Percentiles rank a stretch among this genome's conserved stretches.
These are phyloP conservation scores for Choanephora cucurbitarum DNA, from an alignment of 371 early-diverging fungal genomes.

Conservation along the genomic window DNA sequence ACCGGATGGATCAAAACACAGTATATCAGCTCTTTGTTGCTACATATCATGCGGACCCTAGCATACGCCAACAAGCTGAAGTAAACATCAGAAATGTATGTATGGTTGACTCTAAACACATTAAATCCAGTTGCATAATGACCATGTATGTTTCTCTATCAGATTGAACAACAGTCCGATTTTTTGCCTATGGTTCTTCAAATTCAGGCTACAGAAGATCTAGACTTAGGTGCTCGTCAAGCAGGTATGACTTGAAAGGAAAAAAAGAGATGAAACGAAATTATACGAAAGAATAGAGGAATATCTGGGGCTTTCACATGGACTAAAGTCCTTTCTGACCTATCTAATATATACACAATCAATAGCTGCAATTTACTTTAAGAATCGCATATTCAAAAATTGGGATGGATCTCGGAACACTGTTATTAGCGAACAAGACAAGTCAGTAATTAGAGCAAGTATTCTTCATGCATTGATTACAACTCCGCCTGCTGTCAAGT, in stretches of 20 bases:
- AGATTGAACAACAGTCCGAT: slow-evolving; percentile 67
- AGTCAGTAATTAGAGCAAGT: too few relatives aligned
- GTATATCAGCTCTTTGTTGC: slow-evolving; percentile 66
- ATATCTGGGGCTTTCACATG: too few relatives aligned
- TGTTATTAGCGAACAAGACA: slow-evolving; percentile 54
- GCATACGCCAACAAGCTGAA: slow-evolving; percentile 71
- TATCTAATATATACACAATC: not conserved
- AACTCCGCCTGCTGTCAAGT: slow-evolving; percentile 37
- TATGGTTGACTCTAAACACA: not conserved
- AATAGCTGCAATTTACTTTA: slow-evolving; percentile 91
- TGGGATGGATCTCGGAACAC: slow-evolving; percentile 64
- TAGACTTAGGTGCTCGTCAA: slow-evolving; percentile 70
- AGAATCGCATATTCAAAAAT: slow-evolving; percentile 80
- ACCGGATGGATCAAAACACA: slow-evolving; percentile 41
- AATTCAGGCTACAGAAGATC: slow-evolving; percentile 67
- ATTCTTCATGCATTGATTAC: slow-evolving; percentile 80
- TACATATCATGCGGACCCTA: slow-evolving; percentile 71
- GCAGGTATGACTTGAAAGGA: slow-evolving; percentile 60
- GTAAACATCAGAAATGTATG: slow-evolving; percentile 38
- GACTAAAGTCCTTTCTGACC: slow-evolving; percentile 2
- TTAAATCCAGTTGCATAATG: too few relatives aligned
- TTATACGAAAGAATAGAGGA: too few relatives aligned
- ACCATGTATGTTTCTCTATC: not conserved
- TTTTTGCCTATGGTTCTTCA: slow-evolving; percentile 72
- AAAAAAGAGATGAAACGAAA: too few relatives aligned